Evolutionary conservation across 2,329 filamentous ascomycete genomes (phyloP).

Genomic region (Alternaria postmessia): DNA sequence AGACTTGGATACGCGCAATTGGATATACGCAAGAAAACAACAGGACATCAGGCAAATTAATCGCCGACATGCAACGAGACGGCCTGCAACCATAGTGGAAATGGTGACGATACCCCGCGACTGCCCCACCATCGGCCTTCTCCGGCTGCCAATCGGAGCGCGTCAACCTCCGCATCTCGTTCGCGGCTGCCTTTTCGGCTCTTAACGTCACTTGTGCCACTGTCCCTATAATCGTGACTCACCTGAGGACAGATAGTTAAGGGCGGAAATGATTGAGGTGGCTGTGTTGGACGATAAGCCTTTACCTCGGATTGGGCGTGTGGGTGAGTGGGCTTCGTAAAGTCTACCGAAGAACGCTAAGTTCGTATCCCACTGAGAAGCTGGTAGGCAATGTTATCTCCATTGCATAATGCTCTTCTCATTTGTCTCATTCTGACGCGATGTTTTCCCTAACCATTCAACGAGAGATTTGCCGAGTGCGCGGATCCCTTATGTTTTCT

Average conservation of each 20-base stretch:
- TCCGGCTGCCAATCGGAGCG: constrained; percentile 18
- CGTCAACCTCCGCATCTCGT: constrained; percentile 11
- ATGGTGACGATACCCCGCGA: constrained; percentile 10
- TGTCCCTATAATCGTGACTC: background rate
- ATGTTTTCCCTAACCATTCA: too few relatives aligned
- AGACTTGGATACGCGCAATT: background rate
- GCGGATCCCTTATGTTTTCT: too few relatives aligned
- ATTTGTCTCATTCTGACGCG: background rate
- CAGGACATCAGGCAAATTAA: background rate
- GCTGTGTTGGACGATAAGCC: background rate
- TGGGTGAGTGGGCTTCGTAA: too few relatives aligned
- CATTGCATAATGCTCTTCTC: background rate
- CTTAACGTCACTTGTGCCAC: background rate
- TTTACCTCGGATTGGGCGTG: too few relatives aligned
- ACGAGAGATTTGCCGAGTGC: too few relatives aligned
- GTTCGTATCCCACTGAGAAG: background rate
- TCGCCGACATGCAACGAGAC: background rate
- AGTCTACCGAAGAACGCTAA: background rate
- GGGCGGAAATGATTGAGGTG: background rate
- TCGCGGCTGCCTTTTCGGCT: background rate
- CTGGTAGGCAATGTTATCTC: background rate
- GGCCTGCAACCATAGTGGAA: background rate
- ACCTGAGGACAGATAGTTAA: background rate
- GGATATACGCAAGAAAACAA: too few relatives aligned
- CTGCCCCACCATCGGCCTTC: constrained; percentile 10